Evolutionary conservation across 768 basidiomycete genomes (phyloP).

Genomic region (Trametes coccinea): DNA sequence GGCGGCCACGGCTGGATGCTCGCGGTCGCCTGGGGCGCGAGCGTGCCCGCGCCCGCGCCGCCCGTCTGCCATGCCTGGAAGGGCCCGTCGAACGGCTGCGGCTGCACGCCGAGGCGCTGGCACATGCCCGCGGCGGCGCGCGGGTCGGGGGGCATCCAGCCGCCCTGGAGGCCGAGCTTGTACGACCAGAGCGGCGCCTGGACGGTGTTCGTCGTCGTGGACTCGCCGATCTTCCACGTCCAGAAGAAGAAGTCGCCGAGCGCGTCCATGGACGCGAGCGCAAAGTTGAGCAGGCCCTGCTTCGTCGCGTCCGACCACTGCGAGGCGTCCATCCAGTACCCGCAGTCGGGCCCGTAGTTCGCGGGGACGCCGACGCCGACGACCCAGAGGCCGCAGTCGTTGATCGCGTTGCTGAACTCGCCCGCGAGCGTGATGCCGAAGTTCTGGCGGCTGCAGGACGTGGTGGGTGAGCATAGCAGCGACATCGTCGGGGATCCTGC

Average conservation of each 20-base stretch:
- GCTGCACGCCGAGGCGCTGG: conserved; percentile 47
- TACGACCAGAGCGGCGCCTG: conserved; percentile 66
- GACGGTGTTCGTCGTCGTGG: conserved; percentile 45
- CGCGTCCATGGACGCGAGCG: conserved; percentile 62
- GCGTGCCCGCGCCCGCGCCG: conserved; percentile 50
- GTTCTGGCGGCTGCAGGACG: conserved; percentile 37
- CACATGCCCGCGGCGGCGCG: conserved; percentile 65
- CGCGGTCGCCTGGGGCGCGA: conserved; percentile 40
- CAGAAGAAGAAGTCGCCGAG: conserved; percentile 71
- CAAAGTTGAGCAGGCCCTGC: conserved; percentile 49
- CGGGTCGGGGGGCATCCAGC: conserved; percentile 77
- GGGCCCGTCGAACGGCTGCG: conserved; percentile 48
- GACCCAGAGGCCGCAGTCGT: conserved; percentile 57
- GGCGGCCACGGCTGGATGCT: conserved; percentile 48
- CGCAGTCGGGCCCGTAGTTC: conserved; percentile 45
- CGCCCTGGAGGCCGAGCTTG: conserved; percentile 63
- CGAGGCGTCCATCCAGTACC: conserved; percentile 44
- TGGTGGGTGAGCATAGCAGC: not conserved
- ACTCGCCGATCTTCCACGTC: conserved; percentile 75
- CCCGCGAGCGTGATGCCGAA: conserved; percentile 74
- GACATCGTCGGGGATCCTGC: not conserved
- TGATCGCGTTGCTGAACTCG: conserved; percentile 69
- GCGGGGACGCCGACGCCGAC: conserved; percentile 34
- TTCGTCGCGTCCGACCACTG: conserved; percentile 52
- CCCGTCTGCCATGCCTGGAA: conserved; percentile 68